Evolutionary conservation across 2,329 filamentous ascomycete genomes (phyloP).

Genomic region (Simplicillium aogashimaense): DNA sequence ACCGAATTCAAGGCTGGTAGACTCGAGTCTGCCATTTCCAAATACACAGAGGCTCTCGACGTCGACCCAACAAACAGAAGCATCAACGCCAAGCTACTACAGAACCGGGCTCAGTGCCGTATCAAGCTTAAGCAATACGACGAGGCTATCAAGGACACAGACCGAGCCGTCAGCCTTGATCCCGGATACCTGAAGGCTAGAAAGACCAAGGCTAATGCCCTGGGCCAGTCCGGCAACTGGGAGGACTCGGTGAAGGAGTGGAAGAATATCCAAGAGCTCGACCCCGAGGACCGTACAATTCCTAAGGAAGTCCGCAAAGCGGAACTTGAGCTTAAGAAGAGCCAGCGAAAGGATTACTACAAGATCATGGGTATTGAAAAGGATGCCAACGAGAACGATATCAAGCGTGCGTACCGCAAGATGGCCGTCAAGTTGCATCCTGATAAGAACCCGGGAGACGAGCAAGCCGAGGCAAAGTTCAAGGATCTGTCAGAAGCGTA

Average conservation of each 20-base stretch:
- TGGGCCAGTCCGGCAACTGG: slow-evolving; percentile 81
- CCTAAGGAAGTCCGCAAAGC: slow-evolving; percentile 79
- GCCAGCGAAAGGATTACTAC: slow-evolving; percentile 95
- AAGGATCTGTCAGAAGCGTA: slow-evolving; percentile 98
- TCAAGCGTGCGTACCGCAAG: slow-evolving; percentile 96
- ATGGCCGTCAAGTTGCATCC: slow-evolving; percentile 90
- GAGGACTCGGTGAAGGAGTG: slow-evolving; percentile 83
- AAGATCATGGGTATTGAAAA: slow-evolving; percentile 89
- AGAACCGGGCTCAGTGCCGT: slow-evolving; percentile 83
- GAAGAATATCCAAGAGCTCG: slow-evolving; percentile 75
- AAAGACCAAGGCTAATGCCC: slow-evolving; percentile 86
- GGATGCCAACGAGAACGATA: slow-evolving; percentile 70
- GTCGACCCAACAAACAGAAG: slow-evolving; percentile 83
- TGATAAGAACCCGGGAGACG: slow-evolving; percentile 91
- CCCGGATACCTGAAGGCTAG: slow-evolving; percentile 80
- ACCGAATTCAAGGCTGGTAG: slow-evolving; percentile 75
- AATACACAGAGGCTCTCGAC: slow-evolving; percentile 73
- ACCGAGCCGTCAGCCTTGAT: slow-evolving; percentile 73
- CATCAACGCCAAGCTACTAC: slow-evolving; percentile 88
- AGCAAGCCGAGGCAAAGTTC: slow-evolving; percentile 79
- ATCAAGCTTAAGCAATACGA: slow-evolving; percentile 78
- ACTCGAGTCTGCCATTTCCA: slow-evolving; percentile 71
- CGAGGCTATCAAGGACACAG: slow-evolving; percentile 75
- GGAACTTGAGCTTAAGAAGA: slow-evolving; percentile 95
- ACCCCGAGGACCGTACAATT: slow-evolving; percentile 72